Evolutionary conservation across 495 filamentous ascomycete genomes (phyloP).

Genomic region (Lophium mytilinum): DNA sequence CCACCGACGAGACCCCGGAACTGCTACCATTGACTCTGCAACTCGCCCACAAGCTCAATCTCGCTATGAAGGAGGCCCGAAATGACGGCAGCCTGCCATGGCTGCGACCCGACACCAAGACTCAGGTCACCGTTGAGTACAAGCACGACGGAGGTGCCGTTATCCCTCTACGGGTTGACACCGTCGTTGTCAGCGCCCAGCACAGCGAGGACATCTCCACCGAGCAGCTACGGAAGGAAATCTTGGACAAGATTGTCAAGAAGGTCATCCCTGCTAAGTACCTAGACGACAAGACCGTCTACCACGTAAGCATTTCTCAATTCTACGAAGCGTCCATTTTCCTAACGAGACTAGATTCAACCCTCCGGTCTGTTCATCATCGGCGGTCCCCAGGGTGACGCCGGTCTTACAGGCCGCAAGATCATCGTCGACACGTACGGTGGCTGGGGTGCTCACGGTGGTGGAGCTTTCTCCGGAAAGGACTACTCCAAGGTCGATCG

Average conservation of each 20-base stretch:
- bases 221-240: constrained; percentile 85
- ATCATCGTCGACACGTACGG: constrained; percentile 99
- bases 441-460: constrained; percentile 99
- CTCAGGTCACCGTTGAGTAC: constrained; percentile 98
- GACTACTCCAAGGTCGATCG: constrained; percentile 99
- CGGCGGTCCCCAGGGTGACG: constrained; percentile 97
- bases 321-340: neutral
- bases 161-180: constrained; percentile 86
- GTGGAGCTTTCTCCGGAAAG: constrained; percentile 99
- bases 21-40: constrained; percentile 87
- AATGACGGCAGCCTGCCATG: constrained; percentile 81
- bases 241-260: constrained; percentile 96
- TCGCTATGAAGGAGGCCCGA: constrained; percentile 80
- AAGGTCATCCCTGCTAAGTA: constrained; percentile 85
- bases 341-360: constrained; percentile 61
- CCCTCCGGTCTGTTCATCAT: constrained; percentile 98
- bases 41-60: constrained; percentile 92
- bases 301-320: constrained; percentile 58
- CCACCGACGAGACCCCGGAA: constrained; percentile 97
- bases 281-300: constrained; percentile 84
- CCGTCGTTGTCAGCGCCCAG: constrained; percentile 92
- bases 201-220: constrained; percentile 85
- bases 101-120: constrained; percentile 98
- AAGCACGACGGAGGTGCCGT: constrained; percentile 92
- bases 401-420: constrained; percentile 97